Base-by-base conservation (phyloP, 2,329 filamentous ascomycete species). In the Penicillium sp. region DNA sequence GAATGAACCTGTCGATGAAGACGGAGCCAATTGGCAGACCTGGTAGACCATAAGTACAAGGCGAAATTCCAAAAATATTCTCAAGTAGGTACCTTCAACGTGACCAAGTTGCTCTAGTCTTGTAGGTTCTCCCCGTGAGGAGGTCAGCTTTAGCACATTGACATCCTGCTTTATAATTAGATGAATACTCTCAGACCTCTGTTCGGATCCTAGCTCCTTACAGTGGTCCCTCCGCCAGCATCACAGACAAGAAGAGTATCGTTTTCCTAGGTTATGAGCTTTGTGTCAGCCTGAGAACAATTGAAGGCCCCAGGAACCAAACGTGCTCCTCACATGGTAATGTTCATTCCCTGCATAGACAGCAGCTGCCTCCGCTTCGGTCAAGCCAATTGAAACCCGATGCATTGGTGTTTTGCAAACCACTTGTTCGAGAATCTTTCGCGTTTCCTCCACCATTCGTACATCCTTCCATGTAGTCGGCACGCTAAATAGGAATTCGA, bases 331-430 rank as follows among this genome's bases (percentile, higher is more conserved):
- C 11, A 67, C 67, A 48, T 62, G 28, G 42, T 72, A 70, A 57
- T 71, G 63, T 33, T 72, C 70, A 38, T 71, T 72, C 4, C 79
- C 78, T 0, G 79, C 78, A 68, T 83, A 80, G 1, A 84, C 81
- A 28, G 82, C 83, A 2, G 83, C 82, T 5, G 83, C 83, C 65
- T 84, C 83, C 0, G 83, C 82, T 69, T 85, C 82, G 0, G 83
- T 84, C 16, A 85, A 71, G 0, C 80, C 81, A 53, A 84, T 81
- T 0, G 61, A 71, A 4, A 78, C 75, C 2, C 62, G 70, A 66
- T 84, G 81, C 30, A 71, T 66, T 0, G 63, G 60, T 25, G 63
- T 65, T 52, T 67, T 67, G 60, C 74, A 73, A 14, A 76, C 73
- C 2, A 73, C 74, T 1, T 55, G 51, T 55, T 70, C 58, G 2